These are phyloP conservation scores for Calonectria naviculata DNA, from an alignment of 2,329 filamentous ascomycete species.

Conservation along the genomic window DNA sequence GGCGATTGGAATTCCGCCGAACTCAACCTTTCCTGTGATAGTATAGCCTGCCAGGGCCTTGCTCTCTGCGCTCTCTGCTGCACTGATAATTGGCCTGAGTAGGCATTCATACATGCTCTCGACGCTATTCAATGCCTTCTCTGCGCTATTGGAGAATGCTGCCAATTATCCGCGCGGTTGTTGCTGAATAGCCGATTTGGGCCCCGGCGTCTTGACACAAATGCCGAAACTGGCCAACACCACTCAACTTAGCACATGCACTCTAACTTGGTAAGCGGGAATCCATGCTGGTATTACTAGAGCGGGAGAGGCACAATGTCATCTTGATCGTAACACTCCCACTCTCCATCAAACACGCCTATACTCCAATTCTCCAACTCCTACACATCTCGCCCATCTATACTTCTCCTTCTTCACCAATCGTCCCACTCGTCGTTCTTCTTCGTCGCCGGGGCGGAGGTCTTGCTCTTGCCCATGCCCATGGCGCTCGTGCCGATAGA, in stretches of 20 bases:
- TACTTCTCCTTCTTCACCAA: slow-evolving; percentile 55
- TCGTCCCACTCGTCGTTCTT: slow-evolving; percentile 73
- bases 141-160: not conserved
- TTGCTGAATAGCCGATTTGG: slow-evolving; percentile 18
- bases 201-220: slow-evolving; percentile 12
- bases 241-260: not conserved
- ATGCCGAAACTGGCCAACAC: slow-evolving; percentile 16
- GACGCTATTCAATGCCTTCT: not conserved
- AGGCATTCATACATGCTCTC: not conserved
- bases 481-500: slow-evolving; percentile 70
- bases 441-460: slow-evolving; percentile 44
- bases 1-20: slow-evolving; percentile 3
- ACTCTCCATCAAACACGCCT: slow-evolving; percentile 37
- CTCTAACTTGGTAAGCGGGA: not conserved
- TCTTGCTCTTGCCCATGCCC: slow-evolving; percentile 61
- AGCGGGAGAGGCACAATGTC: slow-evolving; percentile 16
- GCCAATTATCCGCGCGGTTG: not conserved
- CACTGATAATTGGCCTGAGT: not conserved
- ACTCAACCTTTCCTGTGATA: not conserved
- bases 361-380: slow-evolving; percentile 43
- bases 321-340: slow-evolving; percentile 25
- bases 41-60: not conserved
- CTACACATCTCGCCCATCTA: slow-evolving; percentile 26
- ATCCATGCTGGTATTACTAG: slow-evolving; percentile 24
- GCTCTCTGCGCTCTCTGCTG: not conserved